phyloP scores from a whole-genome alignment of 1,139 yeast species.

The Geotrichum restrictum region DNA sequence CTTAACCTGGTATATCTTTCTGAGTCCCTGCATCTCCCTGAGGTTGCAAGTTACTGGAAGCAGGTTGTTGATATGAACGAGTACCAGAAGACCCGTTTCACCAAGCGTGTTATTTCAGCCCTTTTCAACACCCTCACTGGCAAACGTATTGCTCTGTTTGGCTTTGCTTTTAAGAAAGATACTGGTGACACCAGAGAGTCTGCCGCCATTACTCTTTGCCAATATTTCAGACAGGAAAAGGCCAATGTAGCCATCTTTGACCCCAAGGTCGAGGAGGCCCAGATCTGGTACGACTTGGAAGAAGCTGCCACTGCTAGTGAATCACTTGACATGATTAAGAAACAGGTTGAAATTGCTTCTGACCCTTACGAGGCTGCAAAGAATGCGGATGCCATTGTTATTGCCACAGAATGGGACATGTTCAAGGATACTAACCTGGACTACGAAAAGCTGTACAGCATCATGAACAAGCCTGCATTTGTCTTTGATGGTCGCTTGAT shows the following conservation, averaged over 20 bases:
- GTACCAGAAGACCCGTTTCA: constrained; percentile 32
- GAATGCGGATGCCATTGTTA: constrained; percentile 32
- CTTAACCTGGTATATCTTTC: constrained; percentile 33
- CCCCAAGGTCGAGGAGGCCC: constrained; percentile 33
- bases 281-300: constrained; percentile 31
- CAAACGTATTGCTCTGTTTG: constrained; percentile 32
- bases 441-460: constrained; percentile 29
- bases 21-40: constrained; percentile 33
- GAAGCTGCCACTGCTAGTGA: constrained; percentile 24
- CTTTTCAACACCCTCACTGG: constrained; percentile 32
- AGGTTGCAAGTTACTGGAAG: constrained; percentile 34
- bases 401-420: constrained; percentile 36
- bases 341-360: constrained; percentile 25
- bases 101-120: constrained; percentile 29
- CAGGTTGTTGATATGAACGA: constrained; percentile 35
- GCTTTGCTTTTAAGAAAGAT: constrained; percentile 35
- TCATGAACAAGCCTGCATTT: constrained; percentile 34
- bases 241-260: constrained; percentile 32
- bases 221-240: constrained; percentile 30
- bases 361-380: constrained; percentile 31
- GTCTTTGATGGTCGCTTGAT: constrained; percentile 32
- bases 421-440: constrained; percentile 28
- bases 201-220: constrained; percentile 31
- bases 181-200: constrained; percentile 35
- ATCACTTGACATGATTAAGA: constrained; percentile 24